Base-by-base conservation (phyloP, 169 alveolate genomes). In the Sarcocystis neurona region DNA sequence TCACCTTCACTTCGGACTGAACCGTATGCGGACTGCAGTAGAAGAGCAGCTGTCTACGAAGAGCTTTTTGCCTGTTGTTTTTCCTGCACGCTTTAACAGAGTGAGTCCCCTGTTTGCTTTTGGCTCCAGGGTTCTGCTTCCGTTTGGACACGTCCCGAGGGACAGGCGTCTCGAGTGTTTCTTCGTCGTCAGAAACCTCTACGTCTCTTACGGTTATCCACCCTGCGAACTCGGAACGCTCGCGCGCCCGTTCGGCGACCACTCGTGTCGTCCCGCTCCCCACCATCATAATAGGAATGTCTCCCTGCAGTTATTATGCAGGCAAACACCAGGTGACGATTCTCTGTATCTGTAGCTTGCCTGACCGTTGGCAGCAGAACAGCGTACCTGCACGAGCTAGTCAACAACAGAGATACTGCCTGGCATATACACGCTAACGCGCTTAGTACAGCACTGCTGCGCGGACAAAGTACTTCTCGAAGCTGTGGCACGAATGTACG, bases 1-100 rank as follows among this genome's bases (percentile, higher is more conserved):
- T 63, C 41, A 63, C 75, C 75, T 63, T 63, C 20, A 63, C 75
- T n/a, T 63, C 75, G 8, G 75, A 63, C 43, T 63, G 75, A 41
- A 63, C 75, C 2, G 75, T 43, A 6, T 63, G 75, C n/a, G 75
- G 75, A 15, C 32, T 63, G 75, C 75, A 63, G 43, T 37, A 63
- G 41, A 63, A 63, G 75, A 63, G 27, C 75, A 63, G 27, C n/a
- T 63, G 75, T 18, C 75, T 15, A 41, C 1, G 43, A 1, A 63
- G 46, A 41, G 0, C 8, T 37, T 12, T 50, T 18, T 50, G n/a
- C 18, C 18, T 18, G 1, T 2, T 43, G 39, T 37, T 63, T 1
- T 1, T 15, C 75, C 44, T n/a, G 46, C 41, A 20, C 43, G n/a
- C n/a, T 50, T 50, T 50, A n/a, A n/a, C n/a, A n/a, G n/a, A n/a